Evolutionary conservation across 108 stramenopile genomes (phyloP), one percentile per base, ranked within the genome.

Genomic region (Bacterosira constricta): DNA sequence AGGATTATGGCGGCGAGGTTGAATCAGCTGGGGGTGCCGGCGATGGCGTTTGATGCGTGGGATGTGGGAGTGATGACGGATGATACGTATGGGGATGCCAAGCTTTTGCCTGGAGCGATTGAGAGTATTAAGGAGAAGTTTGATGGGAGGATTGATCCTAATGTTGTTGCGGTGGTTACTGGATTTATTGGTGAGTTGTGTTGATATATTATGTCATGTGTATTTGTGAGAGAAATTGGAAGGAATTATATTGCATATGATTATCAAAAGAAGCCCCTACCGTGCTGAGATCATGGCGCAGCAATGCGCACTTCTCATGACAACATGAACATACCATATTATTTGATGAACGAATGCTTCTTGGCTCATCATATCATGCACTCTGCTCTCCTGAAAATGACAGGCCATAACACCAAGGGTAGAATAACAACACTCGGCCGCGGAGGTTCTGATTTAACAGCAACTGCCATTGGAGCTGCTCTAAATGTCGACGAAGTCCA

Each of bases 11-110:
- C 98, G 6, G 95, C 90, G 4, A 71, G 89, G 37, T 83, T 99
- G 72, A 97, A 96, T 81, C 92, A 96, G 77, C 76, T 96, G 47
- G 98, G 97, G 12, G 93, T 99, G 0, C 94, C 95, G 4, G 96
- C 98, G 1, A 86, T 96, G 59, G 88, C 95, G 45, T 94, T 94
- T 80, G 98, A 99, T 80, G 83, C 96, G 1, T 99, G 97, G 97
- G 89, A 93, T 52, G 85, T 97, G 5, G 98, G 98, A 23, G 86
- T 99, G 44, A 41, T 85, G 9, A 99, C 98, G 3, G 88, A 90
- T 68, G 85, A 81, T 27, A 83, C 89, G 25, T 97, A 96, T 71
- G 96, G 96, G 7, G 96, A 97, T 73, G 97, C 97, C 51, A 90
- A 85, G 27, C 47, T 99, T 2, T 54, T 96, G 26, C 84, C 88